Base-by-base conservation (phyloP, 495 filamentous ascomycete genomes). In the Chaetomium fimeti region DNA sequence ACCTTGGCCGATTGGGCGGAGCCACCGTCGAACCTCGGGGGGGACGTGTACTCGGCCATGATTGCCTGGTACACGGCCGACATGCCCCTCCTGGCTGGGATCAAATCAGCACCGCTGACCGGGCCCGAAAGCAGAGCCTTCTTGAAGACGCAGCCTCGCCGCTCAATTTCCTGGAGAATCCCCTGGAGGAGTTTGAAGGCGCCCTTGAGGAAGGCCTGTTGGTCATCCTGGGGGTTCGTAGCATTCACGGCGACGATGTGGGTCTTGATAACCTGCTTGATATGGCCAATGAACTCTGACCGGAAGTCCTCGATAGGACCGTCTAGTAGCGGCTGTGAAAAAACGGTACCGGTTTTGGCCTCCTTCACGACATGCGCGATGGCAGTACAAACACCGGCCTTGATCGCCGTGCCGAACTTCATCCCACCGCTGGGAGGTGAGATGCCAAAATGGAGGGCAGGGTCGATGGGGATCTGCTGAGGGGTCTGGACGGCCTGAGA, bases 381-480 rank as follows among this genome's bases (percentile, higher is more conserved):
- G 32, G 53, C 65, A 0, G 61, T 45, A 38, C 61, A 57, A 16
- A 67, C 27, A 4, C 65, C 65, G 2, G 55, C 51, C 56, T 60
- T 60, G 38, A 64, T 67, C 2, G 63, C 3, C 27, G 57, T 55
- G 25, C 54, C 65, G 28, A 63, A 48, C 32, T 16, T n/a, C 13
- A 36, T 38, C 3, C n/a, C 29, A 5, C 47, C 47, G 40, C 57
- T 55, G 27, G 63, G 49, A n/a, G 63, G 57, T 24, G 63, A 60
- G 56, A 63, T 28, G 5, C 20, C 20, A 9, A 42, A 61, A 13
- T 61, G 59, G 20, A 61, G 59, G 13, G 59, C 59, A 0, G 59
- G 59, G 20, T 61, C 59, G 20, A 61, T 25, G 5, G 59, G 59
- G 9, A 52, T 42, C 36, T 61, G 59, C 32, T 53, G 59, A 9